Conservation (phyloP, 345 rosid species). For the Sonneratia alba region DNA sequence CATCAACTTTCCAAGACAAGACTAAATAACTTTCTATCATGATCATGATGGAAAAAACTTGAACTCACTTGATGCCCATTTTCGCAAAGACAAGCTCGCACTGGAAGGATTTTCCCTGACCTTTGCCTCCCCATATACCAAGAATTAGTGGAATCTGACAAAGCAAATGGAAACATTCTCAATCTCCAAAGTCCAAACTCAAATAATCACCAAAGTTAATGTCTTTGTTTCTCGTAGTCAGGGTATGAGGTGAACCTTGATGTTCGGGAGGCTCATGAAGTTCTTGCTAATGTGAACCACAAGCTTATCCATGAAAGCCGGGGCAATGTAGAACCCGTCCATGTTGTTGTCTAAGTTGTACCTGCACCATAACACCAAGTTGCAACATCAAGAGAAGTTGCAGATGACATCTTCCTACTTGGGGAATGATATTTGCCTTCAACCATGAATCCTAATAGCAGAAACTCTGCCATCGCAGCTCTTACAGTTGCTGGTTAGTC, state of each 20-base stretch:
- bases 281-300: conserved; percentile 24
- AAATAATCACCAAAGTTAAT: not conserved
- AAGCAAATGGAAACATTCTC: not conserved
- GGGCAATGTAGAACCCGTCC: conserved; percentile 25
- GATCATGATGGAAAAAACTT: not conserved
- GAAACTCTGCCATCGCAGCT: no score
- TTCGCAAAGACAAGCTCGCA: conserved; percentile 22
- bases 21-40: not conserved
- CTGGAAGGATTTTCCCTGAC: conserved; percentile 23
- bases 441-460: no score
- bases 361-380: not conserved
- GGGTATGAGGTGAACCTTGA: conserved; percentile 9
- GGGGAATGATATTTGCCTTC: no score
- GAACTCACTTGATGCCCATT: conserved; percentile 21
- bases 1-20: not conserved
- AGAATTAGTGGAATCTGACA: conserved; percentile 16
- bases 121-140: conserved; percentile 24
- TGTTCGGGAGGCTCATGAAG: conserved; percentile 22
- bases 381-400: not conserved
- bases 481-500: no score
- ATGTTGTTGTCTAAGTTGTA: conserved; percentile 22
- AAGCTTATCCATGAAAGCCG: conserved; percentile 24
- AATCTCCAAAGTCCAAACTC: not conserved
- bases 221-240: not conserved
- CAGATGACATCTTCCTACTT: no score